Conservation (phyloP, 345 rosid species). For the Cardamine resedifolia region DNA sequence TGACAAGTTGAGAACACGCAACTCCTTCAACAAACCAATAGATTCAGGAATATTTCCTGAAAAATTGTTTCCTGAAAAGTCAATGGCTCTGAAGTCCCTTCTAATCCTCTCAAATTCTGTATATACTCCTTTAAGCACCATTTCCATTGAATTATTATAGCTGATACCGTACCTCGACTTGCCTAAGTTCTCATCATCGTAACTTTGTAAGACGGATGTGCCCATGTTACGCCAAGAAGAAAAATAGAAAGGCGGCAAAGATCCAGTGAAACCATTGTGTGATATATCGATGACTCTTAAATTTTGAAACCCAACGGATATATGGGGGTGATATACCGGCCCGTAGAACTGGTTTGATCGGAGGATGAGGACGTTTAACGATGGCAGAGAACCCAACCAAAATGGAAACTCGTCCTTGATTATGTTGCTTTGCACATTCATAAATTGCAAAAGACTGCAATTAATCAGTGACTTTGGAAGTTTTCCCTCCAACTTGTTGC, state of each 20-base stretch:
- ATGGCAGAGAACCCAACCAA: constrained; percentile 31
- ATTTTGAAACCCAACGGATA: constrained; percentile 8
- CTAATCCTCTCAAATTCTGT: not conserved
- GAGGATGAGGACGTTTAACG: constrained; percentile 39
- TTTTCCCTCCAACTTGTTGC: too few species aligned
- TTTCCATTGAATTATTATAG: not conserved
- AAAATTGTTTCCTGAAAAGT: constrained; percentile 10
- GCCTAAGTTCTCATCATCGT: too few species aligned
- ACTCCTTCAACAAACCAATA: not conserved
- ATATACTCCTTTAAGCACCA: constrained; percentile 2
- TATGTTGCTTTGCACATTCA: constrained; percentile 37
- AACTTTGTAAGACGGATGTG: too few species aligned
- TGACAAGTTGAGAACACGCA: not conserved
- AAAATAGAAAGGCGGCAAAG: not conserved
- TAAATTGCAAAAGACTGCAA: too few species aligned
- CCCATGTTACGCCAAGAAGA: not conserved
- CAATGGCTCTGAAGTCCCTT: not conserved
- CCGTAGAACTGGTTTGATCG: constrained; percentile 44
- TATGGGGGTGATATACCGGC: not conserved
- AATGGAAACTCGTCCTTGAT: constrained; percentile 44
- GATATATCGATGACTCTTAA: constrained; percentile 48
- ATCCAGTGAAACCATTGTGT: constrained; percentile 33
- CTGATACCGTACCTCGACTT: too few species aligned
- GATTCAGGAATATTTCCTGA: constrained; percentile 1
- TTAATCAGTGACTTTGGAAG: too few species aligned